A percentile compares a stretch with the other conserved stretches of the same genome.
Conservation (phyloP, 345 rosid genomes). For the Cardamine resedifolia region DNA sequence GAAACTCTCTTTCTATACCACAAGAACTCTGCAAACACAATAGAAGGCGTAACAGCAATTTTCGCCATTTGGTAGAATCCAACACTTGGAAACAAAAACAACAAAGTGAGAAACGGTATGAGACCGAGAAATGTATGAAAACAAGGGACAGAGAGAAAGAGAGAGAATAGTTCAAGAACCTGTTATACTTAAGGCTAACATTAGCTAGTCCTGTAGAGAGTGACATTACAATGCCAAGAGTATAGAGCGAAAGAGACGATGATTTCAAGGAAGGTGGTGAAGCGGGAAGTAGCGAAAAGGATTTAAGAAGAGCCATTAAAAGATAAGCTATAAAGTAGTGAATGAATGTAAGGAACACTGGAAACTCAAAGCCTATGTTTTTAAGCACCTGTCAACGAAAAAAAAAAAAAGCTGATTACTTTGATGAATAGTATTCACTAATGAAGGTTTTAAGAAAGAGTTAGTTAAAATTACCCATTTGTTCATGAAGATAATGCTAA, state of each 20-base stretch:
- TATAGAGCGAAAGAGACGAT: conserved; percentile 50
- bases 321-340: conserved; percentile 81
- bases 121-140: not conserved
- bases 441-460: not conserved
- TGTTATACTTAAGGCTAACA: conserved; percentile 95
- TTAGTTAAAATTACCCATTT: conserved; percentile 61
- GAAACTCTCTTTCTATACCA: conserved; percentile 71
- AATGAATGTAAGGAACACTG: conserved; percentile 81
- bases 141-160: not conserved
- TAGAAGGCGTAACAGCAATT: conserved; percentile 91
- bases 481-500: conserved; percentile 77
- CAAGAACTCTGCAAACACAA: conserved; percentile 85
- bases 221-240: conserved; percentile 89
- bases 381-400: conserved; percentile 62
- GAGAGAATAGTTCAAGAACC: conserved; percentile 41
- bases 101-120: not conserved
- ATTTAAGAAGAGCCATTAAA: conserved; percentile 78
- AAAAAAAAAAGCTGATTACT: not conserved
- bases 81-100: conserved; percentile 48
- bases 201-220: conserved; percentile 96
- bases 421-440: not conserved
- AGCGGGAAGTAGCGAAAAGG: conserved; percentile 59
- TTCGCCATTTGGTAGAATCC: conserved; percentile 99
- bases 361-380: conserved; percentile 82
- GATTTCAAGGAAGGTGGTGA: conserved; percentile 74